phyloP scores from a whole-genome alignment of 139 green algal genomes.

The Desmodesmus armatus region DNA sequence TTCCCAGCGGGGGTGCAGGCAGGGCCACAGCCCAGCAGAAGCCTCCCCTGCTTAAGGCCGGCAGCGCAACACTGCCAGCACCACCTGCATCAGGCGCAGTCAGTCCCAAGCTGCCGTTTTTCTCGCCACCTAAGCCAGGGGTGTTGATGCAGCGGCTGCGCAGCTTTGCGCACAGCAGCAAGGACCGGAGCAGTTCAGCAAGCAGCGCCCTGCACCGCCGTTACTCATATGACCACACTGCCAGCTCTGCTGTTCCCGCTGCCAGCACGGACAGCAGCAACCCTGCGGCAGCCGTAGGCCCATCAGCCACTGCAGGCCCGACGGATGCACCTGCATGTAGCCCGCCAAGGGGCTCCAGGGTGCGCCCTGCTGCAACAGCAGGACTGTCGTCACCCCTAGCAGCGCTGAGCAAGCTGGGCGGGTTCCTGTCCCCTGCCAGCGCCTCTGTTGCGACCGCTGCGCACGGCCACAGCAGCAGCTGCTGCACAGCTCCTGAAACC shows the following conservation, averaged over 20 bases:
- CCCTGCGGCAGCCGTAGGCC: too few species aligned
- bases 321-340: too few species aligned
- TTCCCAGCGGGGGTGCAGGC: neutral
- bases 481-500: too few species aligned
- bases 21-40: neutral
- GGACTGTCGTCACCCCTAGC: too few species aligned
- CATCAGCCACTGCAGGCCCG: too few species aligned
- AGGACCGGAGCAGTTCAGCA: neutral
- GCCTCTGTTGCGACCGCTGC: too few species aligned
- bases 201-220: neutral
- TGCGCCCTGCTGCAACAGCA: too few species aligned
- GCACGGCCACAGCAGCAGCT: too few species aligned
- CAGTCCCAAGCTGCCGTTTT: neutral
- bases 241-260: neutral
- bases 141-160: neutral
- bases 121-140: neutral
- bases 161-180: neutral
- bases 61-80: neutral
- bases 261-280: too few species aligned
- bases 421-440: too few species aligned
- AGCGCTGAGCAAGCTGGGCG: too few species aligned
- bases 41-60: neutral
- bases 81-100: neutral
- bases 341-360: too few species aligned
- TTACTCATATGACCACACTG: neutral